These are phyloP conservation scores for Wickerhamiella pararugosa DNA, from an alignment of 1,139 yeast species.

Conservation along the genomic window DNA sequence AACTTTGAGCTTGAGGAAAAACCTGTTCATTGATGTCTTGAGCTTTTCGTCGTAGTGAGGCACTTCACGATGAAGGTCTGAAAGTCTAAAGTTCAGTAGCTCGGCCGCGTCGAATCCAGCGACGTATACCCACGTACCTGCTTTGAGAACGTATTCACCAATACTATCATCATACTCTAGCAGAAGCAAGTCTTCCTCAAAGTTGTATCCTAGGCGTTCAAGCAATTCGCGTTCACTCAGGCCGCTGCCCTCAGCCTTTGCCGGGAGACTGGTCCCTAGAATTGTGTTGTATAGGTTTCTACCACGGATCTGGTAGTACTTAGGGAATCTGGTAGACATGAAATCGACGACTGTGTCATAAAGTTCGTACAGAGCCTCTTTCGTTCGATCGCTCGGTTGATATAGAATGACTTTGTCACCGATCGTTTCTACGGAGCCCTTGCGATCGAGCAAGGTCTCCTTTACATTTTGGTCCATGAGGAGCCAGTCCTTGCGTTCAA, in stretches of 20 bases:
- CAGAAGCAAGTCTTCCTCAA: slow-evolving; percentile 2
- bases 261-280: not conserved
- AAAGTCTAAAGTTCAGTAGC: slow-evolving; percentile 10
- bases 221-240: not conserved
- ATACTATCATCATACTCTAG: not conserved
- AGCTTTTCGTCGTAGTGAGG: slow-evolving; percentile 37
- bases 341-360: not conserved
- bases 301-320: not conserved
- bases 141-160: slow-evolving; percentile 29
- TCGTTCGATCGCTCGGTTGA: not conserved
- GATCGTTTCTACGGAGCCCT: not conserved
- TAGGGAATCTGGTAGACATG: not conserved
- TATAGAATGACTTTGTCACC: not conserved
- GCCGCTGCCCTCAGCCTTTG: not conserved
- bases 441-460: not conserved
- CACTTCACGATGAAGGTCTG: slow-evolving; percentile 35
- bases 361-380: slow-evolving; percentile 1
- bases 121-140: slow-evolving; percentile 56
- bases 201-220: not conserved
- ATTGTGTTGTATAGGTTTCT: not conserved
- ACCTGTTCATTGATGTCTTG: slow-evolving; percentile 38
- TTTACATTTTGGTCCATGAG: not conserved
- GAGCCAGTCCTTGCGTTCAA: slow-evolving; percentile 3
- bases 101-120: slow-evolving; percentile 57
- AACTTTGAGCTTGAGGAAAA: slow-evolving; percentile 32